phyloP scores from a whole-genome alignment of 1,139 yeast species.

The Taphrina flavorubra region DNA sequence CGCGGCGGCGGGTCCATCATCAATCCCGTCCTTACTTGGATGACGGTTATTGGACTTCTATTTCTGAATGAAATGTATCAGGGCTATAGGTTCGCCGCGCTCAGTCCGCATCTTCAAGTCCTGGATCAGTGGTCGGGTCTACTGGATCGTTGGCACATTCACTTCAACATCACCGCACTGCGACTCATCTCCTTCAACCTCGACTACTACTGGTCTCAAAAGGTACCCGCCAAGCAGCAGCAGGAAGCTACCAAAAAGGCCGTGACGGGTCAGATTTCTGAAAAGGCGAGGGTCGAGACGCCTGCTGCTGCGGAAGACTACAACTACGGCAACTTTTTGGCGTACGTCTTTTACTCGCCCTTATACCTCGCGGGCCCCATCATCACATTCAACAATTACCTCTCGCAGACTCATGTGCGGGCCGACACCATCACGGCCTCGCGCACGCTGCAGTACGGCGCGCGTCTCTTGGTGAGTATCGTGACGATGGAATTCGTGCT shows the following conservation, averaged over 20 bases:
- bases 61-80: slow-evolving; percentile 77
- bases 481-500: slow-evolving; percentile 85
- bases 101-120: slow-evolving; percentile 54
- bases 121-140: slow-evolving; percentile 61
- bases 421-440: slow-evolving; percentile 61
- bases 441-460: slow-evolving; percentile 66
- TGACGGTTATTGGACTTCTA: slow-evolving; percentile 73
- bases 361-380: slow-evolving; percentile 94
- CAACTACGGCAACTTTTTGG: slow-evolving; percentile 65
- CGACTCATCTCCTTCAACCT: slow-evolving; percentile 81
- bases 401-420: slow-evolving; percentile 63
- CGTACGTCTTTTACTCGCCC: slow-evolving; percentile 84
- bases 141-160: slow-evolving; percentile 92
- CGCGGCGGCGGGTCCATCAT: slow-evolving; percentile 48
- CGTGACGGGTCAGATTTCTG: slow-evolving; percentile 50
- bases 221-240: slow-evolving; percentile 9
- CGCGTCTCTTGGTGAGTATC: slow-evolving; percentile 72
- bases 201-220: slow-evolving; percentile 59
- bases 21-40: slow-evolving; percentile 62
- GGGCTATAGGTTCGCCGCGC: slow-evolving; percentile 59
- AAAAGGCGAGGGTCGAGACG: slow-evolving; percentile 69
- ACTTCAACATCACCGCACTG: slow-evolving; percentile 84
- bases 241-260: not conserved
- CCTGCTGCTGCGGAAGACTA: slow-evolving; percentile 69
- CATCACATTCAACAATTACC: slow-evolving; percentile 85